Evolutionary conservation across 1,139 yeast genomes (phyloP).

Genomic region (Zygoascus sp.): DNA sequence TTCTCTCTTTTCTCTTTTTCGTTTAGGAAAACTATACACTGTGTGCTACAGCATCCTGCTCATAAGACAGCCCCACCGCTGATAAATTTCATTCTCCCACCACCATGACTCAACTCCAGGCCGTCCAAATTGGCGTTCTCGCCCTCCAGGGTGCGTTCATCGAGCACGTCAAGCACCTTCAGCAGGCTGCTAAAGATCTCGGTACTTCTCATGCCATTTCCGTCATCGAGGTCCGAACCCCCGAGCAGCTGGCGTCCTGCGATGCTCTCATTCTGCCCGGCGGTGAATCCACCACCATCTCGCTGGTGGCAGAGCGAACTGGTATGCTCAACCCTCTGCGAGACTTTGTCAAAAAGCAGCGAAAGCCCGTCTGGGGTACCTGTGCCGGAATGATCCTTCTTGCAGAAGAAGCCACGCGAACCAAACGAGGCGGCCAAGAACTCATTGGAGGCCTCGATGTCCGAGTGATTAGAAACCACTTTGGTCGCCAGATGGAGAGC

Average conservation of each 20-base stretch:
- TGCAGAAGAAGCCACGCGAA: constrained; percentile 53
- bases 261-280: constrained; percentile 68
- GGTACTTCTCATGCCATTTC: constrained; percentile 16
- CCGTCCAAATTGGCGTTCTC: constrained; percentile 55
- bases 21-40: too few relatives aligned
- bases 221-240: constrained; percentile 52
- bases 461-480: constrained; percentile 65
- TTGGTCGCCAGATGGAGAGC: constrained; percentile 73
- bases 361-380: constrained; percentile 74
- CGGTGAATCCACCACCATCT: constrained; percentile 78
- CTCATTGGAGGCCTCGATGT: constrained; percentile 64
- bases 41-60: too few relatives aligned
- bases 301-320: constrained; percentile 65
- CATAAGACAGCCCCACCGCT: background rate
- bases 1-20: too few relatives aligned
- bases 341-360: constrained; percentile 43
- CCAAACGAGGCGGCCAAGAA: constrained; percentile 51
- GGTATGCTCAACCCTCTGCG: constrained; percentile 54
- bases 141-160: constrained; percentile 79
- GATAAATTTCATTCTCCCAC: background rate
- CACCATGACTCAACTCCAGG: constrained; percentile 17
- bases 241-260: constrained; percentile 46
- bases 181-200: constrained; percentile 35
- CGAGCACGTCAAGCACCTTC: constrained; percentile 61
- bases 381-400: constrained; percentile 79